Evolutionary conservation across 768 basidiomycete genomes (phyloP).

Genomic region (Daedaleopsis sinensis): DNA sequence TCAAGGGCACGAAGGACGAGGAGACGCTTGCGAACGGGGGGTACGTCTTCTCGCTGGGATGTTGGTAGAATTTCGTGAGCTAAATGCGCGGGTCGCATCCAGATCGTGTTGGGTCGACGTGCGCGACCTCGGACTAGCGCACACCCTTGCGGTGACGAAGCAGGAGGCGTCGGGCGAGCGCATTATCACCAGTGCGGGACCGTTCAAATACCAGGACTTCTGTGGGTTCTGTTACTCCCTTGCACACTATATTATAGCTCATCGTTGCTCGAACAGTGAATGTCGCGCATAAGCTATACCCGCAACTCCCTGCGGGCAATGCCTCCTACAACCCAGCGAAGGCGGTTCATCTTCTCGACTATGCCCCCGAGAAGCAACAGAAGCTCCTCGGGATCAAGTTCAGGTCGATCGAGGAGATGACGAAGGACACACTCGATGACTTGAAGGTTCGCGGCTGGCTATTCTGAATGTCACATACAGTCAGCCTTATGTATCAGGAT

Average conservation of each 20-base stretch:
- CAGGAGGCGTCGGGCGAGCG: constrained; percentile 58
- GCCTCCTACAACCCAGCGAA: constrained; percentile 20
- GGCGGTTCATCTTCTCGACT: constrained; percentile 30
- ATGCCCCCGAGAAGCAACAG: constrained; percentile 37
- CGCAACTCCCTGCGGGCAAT: constrained; percentile 8
- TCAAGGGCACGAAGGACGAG: constrained; percentile 19
- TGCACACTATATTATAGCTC: too few relatives aligned
- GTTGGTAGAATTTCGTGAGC: neutral
- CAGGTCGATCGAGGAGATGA: constrained; percentile 39
- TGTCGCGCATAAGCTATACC: neutral
- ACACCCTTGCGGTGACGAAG: constrained; percentile 52
- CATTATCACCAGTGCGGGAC: constrained; percentile 48
- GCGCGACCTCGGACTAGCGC: constrained; percentile 56
- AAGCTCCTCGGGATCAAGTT: constrained; percentile 46
- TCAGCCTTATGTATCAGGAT: too few relatives aligned
- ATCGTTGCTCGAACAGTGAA: too few relatives aligned
- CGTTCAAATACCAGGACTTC: constrained; percentile 21
- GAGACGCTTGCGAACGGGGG: constrained; percentile 12
- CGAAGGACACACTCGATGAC: constrained; percentile 42
- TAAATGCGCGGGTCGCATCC: neutral
- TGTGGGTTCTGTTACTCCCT: constrained; percentile 4
- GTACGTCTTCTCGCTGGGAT: neutral
- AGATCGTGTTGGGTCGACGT: constrained; percentile 44
- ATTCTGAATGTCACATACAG: too few relatives aligned
- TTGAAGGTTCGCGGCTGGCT: constrained; percentile 38